Conservation (phyloP, 345 rosid species). For the Psidium guajava region DNA sequence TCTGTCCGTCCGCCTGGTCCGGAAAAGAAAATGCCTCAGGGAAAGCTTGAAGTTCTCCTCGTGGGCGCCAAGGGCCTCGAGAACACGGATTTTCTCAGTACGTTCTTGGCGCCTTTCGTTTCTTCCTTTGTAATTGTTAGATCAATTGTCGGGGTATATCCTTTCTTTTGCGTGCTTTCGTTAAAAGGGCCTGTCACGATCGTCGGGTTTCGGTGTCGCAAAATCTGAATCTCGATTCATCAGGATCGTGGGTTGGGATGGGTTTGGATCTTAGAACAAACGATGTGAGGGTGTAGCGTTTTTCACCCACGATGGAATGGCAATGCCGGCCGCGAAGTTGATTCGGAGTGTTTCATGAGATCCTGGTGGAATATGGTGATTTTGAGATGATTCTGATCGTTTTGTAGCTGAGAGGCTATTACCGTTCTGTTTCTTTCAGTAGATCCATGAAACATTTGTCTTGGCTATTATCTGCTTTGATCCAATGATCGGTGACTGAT, state of each 20-base stretch:
- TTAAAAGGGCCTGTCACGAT: neutral
- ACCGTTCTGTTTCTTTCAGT: neutral
- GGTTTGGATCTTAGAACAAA: neutral
- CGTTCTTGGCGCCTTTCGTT: neutral
- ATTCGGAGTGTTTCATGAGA: neutral
- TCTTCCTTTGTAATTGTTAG: neutral
- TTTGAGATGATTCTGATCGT: neutral
- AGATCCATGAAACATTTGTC: neutral
- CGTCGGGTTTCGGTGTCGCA: neutral
- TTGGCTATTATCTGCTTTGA: neutral
- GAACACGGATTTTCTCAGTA: slow-evolving; percentile 41
- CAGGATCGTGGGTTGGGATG: neutral
- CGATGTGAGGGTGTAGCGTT: neutral
- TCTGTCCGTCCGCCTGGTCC: neutral
- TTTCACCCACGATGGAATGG: neutral
- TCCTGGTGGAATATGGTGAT: neutral
- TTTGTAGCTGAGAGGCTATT: neutral
- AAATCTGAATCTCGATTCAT: neutral
- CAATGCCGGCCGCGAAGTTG: neutral
- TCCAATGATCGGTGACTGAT: neutral
- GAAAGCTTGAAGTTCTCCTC: slow-evolving; percentile 36
- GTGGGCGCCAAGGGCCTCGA: slow-evolving; percentile 33
- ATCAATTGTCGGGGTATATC: neutral
- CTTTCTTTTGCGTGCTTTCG: neutral
- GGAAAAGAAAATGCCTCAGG: slow-evolving; percentile 18